Evolutionary conservation across 1,139 yeast species (phyloP).

Genomic region (Yamadazyma triangularis): DNA sequence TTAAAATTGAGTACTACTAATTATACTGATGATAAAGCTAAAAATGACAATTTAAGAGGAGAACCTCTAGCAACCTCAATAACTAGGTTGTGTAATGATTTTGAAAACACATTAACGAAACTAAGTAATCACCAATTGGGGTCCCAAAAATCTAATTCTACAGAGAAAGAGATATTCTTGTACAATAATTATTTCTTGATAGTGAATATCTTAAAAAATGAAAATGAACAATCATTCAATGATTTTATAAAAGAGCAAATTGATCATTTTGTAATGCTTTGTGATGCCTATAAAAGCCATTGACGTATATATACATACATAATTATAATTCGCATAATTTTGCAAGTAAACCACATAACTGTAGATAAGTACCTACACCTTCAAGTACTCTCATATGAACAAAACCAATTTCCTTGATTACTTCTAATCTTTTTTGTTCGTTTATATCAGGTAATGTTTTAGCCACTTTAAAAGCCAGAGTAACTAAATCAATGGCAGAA

Average conservation of each 20-base stretch:
- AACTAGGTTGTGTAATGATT: slow-evolving; percentile 67
- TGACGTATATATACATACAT: background rate
- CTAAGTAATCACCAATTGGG: slow-evolving; percentile 39
- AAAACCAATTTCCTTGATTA: slow-evolving; percentile 82
- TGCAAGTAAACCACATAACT: slow-evolving; percentile 78
- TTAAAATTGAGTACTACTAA: slow-evolving; percentile 46
- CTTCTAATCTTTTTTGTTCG: slow-evolving; percentile 66
- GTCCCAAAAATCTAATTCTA: slow-evolving; percentile 28
- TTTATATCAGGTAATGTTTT: slow-evolving; percentile 66
- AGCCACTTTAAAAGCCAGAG: slow-evolving; percentile 84
- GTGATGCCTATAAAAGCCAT: slow-evolving; percentile 50
- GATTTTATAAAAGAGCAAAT: slow-evolving; percentile 53
- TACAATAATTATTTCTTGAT: slow-evolving; percentile 69
- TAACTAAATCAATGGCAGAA: slow-evolving; percentile 87
- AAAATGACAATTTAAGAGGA: slow-evolving; percentile 23
- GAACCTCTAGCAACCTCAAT: slow-evolving; percentile 78
- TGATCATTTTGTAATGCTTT: slow-evolving; percentile 56
- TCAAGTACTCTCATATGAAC: slow-evolving; percentile 90
- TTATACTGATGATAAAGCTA: slow-evolving; percentile 13
- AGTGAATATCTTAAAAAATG: slow-evolving; percentile 44
- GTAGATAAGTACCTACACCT: slow-evolving; percentile 87
- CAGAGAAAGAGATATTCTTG: slow-evolving; percentile 63
- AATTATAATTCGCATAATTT: slow-evolving; percentile 39
- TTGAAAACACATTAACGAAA: slow-evolving; percentile 73
- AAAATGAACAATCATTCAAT: slow-evolving; percentile 36